Conservation (phyloP, 129 eudicot species). For the Artemisia tridentata region DNA sequence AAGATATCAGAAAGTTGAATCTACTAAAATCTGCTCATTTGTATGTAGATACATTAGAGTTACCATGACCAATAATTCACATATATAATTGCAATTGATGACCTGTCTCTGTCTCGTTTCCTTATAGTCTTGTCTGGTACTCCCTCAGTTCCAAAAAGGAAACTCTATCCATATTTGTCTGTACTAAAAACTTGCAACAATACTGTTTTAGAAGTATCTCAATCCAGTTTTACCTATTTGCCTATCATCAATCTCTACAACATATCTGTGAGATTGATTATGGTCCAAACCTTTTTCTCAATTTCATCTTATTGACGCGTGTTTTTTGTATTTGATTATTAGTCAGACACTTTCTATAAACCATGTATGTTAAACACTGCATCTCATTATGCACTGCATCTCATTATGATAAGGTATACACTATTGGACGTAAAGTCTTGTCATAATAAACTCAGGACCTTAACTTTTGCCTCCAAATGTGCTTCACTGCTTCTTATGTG, state of each 20-base stretch:
- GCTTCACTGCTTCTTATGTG: neutral
- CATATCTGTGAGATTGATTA: neutral
- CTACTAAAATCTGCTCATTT: slow-evolving; percentile 3
- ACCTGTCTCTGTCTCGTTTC: neutral
- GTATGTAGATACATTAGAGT: slow-evolving; percentile 13
- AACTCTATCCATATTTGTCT: neutral
- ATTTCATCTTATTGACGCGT: neutral
- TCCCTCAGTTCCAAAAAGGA: neutral
- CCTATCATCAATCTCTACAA: neutral
- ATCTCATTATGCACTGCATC: neutral
- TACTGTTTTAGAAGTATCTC: slow-evolving; percentile 1
- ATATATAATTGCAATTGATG: slow-evolving; percentile 8
- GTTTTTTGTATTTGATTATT: neutral
- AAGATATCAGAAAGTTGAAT: slow-evolving; percentile 5
- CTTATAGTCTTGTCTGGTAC: slow-evolving; percentile 11
- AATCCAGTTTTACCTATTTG: neutral
- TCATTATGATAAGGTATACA: neutral
- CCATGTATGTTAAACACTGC: neutral
- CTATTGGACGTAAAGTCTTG: neutral
- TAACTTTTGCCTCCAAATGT: neutral
- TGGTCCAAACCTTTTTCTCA: neutral
- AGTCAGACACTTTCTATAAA: neutral
- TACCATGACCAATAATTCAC: slow-evolving; percentile 8
- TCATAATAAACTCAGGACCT: neutral
- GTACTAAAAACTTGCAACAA: slow-evolving; percentile 9